phyloP scores from a whole-genome alignment of 768 basidiomycete species.

The Podaxis carcinomalis region DNA sequence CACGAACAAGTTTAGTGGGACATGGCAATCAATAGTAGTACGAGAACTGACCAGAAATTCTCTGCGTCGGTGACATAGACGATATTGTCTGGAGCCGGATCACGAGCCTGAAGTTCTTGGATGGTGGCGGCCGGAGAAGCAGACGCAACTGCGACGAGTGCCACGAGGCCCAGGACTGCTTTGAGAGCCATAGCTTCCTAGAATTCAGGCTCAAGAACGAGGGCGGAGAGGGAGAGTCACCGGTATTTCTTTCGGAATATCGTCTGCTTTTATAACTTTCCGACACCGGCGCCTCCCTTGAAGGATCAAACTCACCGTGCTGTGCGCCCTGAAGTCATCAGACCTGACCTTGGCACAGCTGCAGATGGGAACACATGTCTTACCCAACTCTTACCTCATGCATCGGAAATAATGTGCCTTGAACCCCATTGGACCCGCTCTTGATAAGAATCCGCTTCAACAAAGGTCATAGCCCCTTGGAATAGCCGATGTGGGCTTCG shows the following conservation, averaged over 20 bases:
- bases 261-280: not conserved
- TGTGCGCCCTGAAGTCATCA: not conserved
- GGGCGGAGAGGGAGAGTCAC: not conserved
- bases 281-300: not conserved
- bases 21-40: not conserved
- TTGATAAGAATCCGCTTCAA: not conserved
- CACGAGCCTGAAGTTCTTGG: not conserved
- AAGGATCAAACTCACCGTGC: not conserved
- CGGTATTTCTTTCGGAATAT: not conserved
- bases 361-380: not conserved
- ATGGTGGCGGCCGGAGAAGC: not conserved
- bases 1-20: not conserved
- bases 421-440: not conserved
- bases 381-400: not conserved
- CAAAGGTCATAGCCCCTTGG: not conserved
- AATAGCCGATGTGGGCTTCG: not conserved
- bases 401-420: not conserved
- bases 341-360: not conserved
- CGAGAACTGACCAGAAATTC: slow-evolving; percentile 38
- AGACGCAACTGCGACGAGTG: not conserved
- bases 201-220: not conserved
- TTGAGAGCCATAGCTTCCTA: not conserved
- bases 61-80: slow-evolving; percentile 41
- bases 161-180: not conserved
- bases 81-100: slow-evolving; percentile 33